A percentile compares a stretch with the other conserved stretches of the same genome.
These are phyloP conservation scores for Colletotrichum siamense DNA, from an alignment of 2,329 filamentous ascomycete species.

Conservation along the genomic window DNA sequence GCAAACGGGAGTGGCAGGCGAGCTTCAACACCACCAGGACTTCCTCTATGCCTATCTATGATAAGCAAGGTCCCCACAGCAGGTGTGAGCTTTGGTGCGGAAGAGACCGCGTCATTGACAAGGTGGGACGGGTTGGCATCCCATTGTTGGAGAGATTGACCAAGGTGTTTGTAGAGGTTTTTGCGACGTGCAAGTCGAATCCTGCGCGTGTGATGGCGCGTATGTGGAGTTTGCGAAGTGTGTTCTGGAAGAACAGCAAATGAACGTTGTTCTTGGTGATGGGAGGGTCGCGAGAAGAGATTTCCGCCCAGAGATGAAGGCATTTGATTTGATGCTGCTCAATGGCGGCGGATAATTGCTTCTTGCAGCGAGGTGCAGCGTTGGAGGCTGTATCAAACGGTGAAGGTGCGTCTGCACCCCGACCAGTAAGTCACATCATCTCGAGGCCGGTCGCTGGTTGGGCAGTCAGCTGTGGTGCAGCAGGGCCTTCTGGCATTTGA, in stretches of 20 bases:
- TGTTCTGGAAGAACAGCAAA: background rate
- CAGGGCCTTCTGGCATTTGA: constrained; percentile 4
- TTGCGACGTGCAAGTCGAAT: background rate
- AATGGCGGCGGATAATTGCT: background rate
- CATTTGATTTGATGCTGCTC: background rate
- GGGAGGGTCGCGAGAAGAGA: background rate
- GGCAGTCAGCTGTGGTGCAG: background rate
- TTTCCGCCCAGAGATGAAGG: background rate
- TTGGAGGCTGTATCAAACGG: background rate
- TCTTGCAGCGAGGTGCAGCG: constrained; percentile 6
- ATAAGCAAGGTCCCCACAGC: background rate
- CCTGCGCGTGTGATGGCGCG: background rate
- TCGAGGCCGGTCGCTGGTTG: background rate
- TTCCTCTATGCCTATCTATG: background rate
- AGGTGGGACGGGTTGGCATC: constrained; percentile 19
- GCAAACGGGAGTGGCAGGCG: background rate
- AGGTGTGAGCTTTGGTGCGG: background rate
- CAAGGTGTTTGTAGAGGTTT: background rate
- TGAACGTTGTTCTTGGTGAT: background rate
- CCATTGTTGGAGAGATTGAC: background rate
- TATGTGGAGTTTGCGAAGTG: background rate
- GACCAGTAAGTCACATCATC: background rate
- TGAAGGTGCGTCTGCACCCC: background rate
- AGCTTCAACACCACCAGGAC: background rate
- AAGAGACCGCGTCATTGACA: constrained; percentile 18